Evolutionary conservation across 2,329 filamentous ascomycete genomes (phyloP).

Genomic region (Rachicladosporium sp.): DNA sequence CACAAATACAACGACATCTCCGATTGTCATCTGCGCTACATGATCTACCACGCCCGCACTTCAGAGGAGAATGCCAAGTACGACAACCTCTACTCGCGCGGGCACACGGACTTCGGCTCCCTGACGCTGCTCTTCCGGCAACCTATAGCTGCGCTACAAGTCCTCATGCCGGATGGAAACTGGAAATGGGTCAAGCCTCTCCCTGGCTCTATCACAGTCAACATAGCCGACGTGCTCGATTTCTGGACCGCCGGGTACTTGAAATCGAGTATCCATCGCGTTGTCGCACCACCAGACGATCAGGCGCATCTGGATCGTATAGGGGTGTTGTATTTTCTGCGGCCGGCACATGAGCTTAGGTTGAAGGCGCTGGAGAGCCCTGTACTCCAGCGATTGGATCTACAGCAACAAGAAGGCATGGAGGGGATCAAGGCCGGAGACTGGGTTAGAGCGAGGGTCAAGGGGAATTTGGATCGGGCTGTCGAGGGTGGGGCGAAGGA

Average conservation of each 20-base stretch:
- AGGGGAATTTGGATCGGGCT: constrained; percentile 15
- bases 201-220: constrained; percentile 30
- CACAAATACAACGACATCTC: constrained; percentile 41
- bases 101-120: constrained; percentile 33
- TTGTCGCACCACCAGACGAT: constrained; percentile 36
- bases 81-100: constrained; percentile 18
- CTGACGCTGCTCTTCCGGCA: constrained; percentile 33
- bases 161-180: constrained; percentile 22
- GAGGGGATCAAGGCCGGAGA: constrained; percentile 17
- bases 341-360: constrained; percentile 16
- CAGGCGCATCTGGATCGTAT: constrained; percentile 34
- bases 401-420: constrained; percentile 10
- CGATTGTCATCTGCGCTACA: constrained; percentile 19
- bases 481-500: constrained; percentile 10
- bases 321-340: constrained; percentile 32
- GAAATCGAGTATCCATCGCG: constrained; percentile 39
- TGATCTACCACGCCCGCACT: constrained; percentile 19
- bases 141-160: constrained; percentile 29
- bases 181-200: constrained; percentile 32
- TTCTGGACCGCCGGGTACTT: constrained; percentile 31
- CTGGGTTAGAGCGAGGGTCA: constrained; percentile 17
- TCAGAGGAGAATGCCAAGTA: constrained; percentile 18
- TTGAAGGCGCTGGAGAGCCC: constrained; percentile 19
- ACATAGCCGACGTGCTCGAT: constrained; percentile 29
- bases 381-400: constrained; percentile 12